Conservation (phyloP, 345 rosid species). For the Sonneratia caseolaris region DNA sequence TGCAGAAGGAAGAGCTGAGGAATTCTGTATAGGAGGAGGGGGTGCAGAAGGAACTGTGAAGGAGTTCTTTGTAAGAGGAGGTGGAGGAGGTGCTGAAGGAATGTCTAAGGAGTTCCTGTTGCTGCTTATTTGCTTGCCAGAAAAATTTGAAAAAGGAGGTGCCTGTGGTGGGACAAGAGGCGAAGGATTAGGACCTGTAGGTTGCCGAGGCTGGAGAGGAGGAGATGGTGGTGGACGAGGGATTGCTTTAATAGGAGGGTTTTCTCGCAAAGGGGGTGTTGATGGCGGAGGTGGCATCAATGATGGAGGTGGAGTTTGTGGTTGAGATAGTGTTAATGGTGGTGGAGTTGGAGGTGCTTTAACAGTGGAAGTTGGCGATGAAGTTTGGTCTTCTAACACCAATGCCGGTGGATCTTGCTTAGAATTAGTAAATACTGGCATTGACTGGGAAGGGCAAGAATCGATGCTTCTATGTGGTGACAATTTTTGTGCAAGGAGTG, state of each 20-base stretch:
- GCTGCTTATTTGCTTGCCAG: background rate
- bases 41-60: constrained; percentile 35
- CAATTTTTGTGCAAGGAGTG: background rate
- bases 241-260: constrained; percentile 9
- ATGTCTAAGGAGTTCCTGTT: constrained; percentile 5
- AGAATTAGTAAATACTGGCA: background rate
- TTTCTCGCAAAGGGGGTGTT: constrained; percentile 19
- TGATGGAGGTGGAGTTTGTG: constrained; percentile 2
- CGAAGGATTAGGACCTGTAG: constrained; percentile 16
- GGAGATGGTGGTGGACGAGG: constrained; percentile 42
- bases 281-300: constrained; percentile 25
- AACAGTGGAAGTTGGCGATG: constrained; percentile 21
- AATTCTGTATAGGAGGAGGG: constrained; percentile 28
- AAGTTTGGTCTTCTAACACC: constrained; percentile 24
- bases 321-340: background rate
- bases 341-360: constrained; percentile 9
- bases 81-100: constrained; percentile 21
- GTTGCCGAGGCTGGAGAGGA: constrained; percentile 21
- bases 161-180: constrained; percentile 18
- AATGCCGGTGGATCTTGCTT: constrained; percentile 21
- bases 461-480: background rate
- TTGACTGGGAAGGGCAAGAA: background rate
- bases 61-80: constrained; percentile 9
- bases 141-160: background rate
- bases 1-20: constrained; percentile 23